Base-by-base conservation (phyloP, 495 filamentous ascomycete genomes). In the Penicillium flavigenum region DNA sequence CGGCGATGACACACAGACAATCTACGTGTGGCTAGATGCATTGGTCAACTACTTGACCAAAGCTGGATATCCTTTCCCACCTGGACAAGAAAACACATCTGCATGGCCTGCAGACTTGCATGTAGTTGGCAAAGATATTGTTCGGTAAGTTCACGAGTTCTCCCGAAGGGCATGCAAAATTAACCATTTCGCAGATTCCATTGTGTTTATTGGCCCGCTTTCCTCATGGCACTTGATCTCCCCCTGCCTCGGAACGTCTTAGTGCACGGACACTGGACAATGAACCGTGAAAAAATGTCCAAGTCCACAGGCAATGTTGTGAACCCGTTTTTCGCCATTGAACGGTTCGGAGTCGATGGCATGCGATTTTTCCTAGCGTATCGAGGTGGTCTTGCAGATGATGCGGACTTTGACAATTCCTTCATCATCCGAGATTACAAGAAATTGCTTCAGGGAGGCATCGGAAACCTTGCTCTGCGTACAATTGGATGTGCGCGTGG, bases 21-120 rank as follows among this genome's bases (percentile, higher is more conserved):
- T 98, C 59, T 98, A 98, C 68, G 95, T 98, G 36, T 98, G 94
- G 94, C 80, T 98, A 4, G 95, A 98, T 73, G 94, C 94, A 5
- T 80, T 98, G 24, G 81, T 97, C 60, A 98, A 97, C 71, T 98
- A 98, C 64, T 72, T 95, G 62, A 96, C 92, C 31, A 88, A 84
- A 56, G 84, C 90, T 16, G 90, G 92, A 17, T 98, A 95, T 65
- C 93, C 94, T 0, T 73, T 76, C 49, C 89, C 87, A 73, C 88
- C 91, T 1, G 86, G 85, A 12, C 65, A 79, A 44, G 87, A 87
- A 31, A 64, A 69, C 5, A 70, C 70, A 2, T 77, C 79, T 16
- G 88, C 87, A 22, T 98, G 95, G 95, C 95, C 94, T 32, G 92
- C 88, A 17, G 86, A 98, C 71, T 76, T 91, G 2, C 94, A 98